Evolutionary conservation across 768 basidiomycete genomes (phyloP), one percentile per base, ranked within the genome.

Genomic region (Paxillus involutus): DNA sequence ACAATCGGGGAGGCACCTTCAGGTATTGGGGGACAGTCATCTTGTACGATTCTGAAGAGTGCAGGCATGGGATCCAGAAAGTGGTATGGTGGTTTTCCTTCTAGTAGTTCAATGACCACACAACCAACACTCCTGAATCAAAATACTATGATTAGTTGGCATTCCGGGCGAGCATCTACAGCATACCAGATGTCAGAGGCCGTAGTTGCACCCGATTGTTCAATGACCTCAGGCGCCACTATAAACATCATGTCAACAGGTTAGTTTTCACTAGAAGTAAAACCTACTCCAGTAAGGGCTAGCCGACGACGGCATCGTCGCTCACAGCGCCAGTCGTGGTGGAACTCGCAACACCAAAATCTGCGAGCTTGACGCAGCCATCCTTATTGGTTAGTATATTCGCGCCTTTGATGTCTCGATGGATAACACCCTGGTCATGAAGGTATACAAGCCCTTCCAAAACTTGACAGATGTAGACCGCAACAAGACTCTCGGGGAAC

Each of bases 191-290:
- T 94, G 71, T 99, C 97, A 16, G 94, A 96, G 13, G 97, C 89
- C 1, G 96, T 97, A 1, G 94, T 95, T 30, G 97, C 96, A 30
- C 97, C 97, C 30, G 88, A 89, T 71, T 99, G 97, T 63, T 99
- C 97, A 53, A 99, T 98, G 44, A 99, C 92, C 72, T 99, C 97
- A 2, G 97, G 97, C 9, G 97, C 95, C 97, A 99, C 90, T 91
- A 59, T 39, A 53, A 44, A 57, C 47, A 37, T 50, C 46, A 44
- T 16, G 43, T 54, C 49, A 64, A 44, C 47, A 26, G 30, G 16
- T 16, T 47, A 17, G 51, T 39, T 33, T 17, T 54, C 39, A 29
- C 26, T 13, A 44, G 13, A 50, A 44, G 48, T 33, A 40, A 49
- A 3, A 81, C 88, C 60, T 70, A 94, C 91, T 99, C 96, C 96